Conservation (phyloP, 2,329 filamentous ascomycete species). For the Trichoderma atrobrunneum region DNA sequence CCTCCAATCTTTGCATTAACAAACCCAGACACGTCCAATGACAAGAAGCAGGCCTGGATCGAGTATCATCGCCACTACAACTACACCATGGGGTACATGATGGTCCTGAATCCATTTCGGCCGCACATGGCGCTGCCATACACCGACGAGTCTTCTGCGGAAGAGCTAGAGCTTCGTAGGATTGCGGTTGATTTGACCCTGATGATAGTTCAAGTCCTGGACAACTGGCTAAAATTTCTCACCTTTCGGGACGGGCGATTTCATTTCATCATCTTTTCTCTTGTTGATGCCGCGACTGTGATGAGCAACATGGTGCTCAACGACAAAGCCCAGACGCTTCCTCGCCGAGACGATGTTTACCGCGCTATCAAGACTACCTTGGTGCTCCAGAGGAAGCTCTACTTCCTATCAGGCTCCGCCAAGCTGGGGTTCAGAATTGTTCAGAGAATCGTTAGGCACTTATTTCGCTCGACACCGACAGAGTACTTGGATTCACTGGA, state of each 20-base stretch:
- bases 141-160: constrained; percentile 29
- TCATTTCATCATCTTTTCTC: constrained; percentile 49
- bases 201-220: constrained; percentile 40
- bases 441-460: constrained; percentile 23
- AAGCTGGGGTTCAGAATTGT: constrained; percentile 37
- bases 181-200: constrained; percentile 43
- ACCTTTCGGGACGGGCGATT: constrained; percentile 47
- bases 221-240: constrained; percentile 42
- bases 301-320: constrained; percentile 51
- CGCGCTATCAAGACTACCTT: constrained; percentile 37
- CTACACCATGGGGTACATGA: constrained; percentile 44
- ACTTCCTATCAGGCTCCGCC: constrained; percentile 33
- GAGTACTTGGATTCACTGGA: not conserved
- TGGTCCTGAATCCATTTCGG: constrained; percentile 47
- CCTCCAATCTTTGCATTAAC: constrained; percentile 40
- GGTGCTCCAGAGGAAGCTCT: constrained; percentile 32
- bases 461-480: not conserved
- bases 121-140: constrained; percentile 38
- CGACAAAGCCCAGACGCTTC: constrained; percentile 39
- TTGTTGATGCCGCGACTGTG: constrained; percentile 50
- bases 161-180: constrained; percentile 36
- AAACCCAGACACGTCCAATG: constrained; percentile 40
- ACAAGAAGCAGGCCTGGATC: constrained; percentile 40
- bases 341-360: constrained; percentile 39
- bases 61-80: constrained; percentile 46